Evolutionary conservation across 1,139 yeast genomes (phyloP).

Genomic region (Hansenula sp.): DNA sequence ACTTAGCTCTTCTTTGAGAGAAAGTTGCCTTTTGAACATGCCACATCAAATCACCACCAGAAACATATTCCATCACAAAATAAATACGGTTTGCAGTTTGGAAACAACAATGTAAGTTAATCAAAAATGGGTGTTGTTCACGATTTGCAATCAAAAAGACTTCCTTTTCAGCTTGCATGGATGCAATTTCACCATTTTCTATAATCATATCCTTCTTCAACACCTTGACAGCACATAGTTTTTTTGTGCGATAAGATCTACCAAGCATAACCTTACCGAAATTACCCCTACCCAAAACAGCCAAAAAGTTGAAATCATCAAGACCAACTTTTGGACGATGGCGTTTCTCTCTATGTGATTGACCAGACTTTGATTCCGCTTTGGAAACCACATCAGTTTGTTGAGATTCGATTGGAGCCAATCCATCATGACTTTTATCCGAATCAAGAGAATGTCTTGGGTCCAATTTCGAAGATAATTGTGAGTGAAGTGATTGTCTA

Average conservation of each 20-base stretch:
- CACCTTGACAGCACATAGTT: conserved; percentile 90
- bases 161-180: conserved; percentile 89
- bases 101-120: conserved; percentile 91
- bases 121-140: conserved; percentile 88
- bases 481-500: conserved; percentile 4
- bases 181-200: conserved; percentile 93
- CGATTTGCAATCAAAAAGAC: conserved; percentile 88
- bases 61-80: conserved; percentile 96
- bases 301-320: conserved; percentile 90
- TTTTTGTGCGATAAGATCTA: conserved; percentile 71
- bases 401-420: conserved; percentile 5
- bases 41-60: conserved; percentile 99
- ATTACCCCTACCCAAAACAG: conserved; percentile 95
- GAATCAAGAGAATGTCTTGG: conserved; percentile 7
- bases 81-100: conserved; percentile 97
- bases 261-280: conserved; percentile 98
- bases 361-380: neutral
- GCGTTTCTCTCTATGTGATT: conserved; percentile 23
- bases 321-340: conserved; percentile 75
- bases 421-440: conserved; percentile 2
- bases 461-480: conserved; percentile 7
- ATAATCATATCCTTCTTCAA: conserved; percentile 92
- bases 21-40: conserved; percentile 93
- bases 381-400: neutral
- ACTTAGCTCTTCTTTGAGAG: conserved; percentile 88